Percentiles rank a stretch among this genome's conserved stretches.
phyloP scores from a whole-genome alignment of 345 rosid species.

The Theobroma cacao region DNA sequence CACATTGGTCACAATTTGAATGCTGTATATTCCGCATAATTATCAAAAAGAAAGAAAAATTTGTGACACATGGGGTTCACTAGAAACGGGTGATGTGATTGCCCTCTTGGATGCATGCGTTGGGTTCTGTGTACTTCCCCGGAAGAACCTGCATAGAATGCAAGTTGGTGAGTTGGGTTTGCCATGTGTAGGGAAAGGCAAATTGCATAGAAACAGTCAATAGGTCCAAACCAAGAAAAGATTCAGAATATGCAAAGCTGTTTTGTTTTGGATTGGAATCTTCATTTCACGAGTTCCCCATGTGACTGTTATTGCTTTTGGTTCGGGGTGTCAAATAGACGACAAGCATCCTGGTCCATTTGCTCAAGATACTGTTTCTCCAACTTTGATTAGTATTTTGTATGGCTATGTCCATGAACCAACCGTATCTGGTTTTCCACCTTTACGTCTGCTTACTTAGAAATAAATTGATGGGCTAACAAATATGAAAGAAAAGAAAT shows the following conservation, averaged over 20 bases:
- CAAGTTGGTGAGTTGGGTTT: neutral
- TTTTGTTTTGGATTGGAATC: neutral
- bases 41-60: neutral
- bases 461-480: too few species aligned
- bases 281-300: neutral
- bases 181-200: neutral
- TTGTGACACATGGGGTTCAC: neutral
- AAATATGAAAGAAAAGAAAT: too few species aligned
- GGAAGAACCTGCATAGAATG: neutral
- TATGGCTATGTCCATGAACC: too few species aligned
- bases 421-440: too few species aligned
- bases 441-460: too few species aligned
- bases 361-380: too few species aligned
- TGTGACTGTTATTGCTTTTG: conserved; percentile 1
- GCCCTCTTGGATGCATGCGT: conserved; percentile 7
- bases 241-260: conserved; percentile 12
- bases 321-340: neutral
- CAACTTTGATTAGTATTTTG: too few species aligned
- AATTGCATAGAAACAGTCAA: neutral
- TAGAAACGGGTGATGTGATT: conserved; percentile 23
- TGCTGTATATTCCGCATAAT: neutral
- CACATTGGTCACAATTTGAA: neutral
- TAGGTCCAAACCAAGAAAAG: neutral
- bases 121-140: neutral
- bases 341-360: neutral